A percentile compares a stretch with the other conserved stretches of the same genome.
Evolutionary conservation across 192 early-diverging fungal species (phyloP).

Genomic region (Phlyctochytrium bullatum): DNA sequence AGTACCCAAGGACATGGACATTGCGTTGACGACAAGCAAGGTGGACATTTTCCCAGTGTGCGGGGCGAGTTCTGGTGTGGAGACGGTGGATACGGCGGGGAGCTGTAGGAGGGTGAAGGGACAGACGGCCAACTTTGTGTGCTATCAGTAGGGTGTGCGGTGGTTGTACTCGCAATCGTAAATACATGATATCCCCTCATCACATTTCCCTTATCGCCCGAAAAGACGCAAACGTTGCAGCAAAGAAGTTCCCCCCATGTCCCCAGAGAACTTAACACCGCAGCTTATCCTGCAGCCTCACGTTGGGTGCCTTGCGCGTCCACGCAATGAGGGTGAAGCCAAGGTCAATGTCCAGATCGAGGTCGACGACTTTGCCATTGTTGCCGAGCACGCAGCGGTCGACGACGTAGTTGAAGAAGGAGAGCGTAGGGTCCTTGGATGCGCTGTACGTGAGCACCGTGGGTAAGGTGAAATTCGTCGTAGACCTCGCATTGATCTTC

Average conservation of each 20-base stretch:
- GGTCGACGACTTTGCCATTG: background rate
- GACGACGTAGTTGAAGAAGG: constrained; percentile 1
- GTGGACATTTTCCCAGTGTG: background rate
- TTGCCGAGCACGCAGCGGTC: background rate
- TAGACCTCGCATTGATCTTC: background rate
- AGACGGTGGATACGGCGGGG: background rate
- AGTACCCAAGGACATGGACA: background rate
- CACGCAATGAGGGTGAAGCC: background rate
- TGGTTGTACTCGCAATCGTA: background rate
- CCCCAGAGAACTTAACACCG: background rate
- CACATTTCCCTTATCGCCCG: background rate
- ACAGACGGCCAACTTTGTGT: background rate
- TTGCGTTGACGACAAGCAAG: background rate
- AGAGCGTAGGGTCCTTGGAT: background rate
- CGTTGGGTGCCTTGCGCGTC: background rate
- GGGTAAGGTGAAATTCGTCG: background rate
- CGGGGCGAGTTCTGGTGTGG: background rate
- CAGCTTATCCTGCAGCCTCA: background rate
- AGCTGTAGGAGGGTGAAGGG: background rate
- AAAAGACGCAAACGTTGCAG: background rate
- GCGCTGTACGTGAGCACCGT: background rate
- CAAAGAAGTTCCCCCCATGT: background rate
- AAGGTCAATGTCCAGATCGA: background rate
- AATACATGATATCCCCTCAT: background rate
- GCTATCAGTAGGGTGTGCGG: background rate